Conservation (phyloP, 805 yeast species). For the Jamesozyma spencerorum region DNA sequence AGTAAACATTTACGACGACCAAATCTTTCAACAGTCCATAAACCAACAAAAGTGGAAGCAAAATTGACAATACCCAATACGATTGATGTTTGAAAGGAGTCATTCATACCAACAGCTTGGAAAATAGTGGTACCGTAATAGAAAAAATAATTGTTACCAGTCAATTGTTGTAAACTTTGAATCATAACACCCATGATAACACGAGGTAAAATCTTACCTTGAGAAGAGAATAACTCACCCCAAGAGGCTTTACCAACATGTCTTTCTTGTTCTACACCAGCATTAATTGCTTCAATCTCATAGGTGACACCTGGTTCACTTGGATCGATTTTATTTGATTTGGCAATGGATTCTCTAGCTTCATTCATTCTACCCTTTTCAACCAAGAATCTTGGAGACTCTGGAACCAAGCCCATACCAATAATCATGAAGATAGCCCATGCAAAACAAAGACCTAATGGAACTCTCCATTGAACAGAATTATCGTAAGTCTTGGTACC, state of each 20-base stretch:
- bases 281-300: background rate
- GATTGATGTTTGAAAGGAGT: conserved; percentile 1
- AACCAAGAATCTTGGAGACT: conserved; percentile 1
- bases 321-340: conserved; percentile 1
- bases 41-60: conserved; percentile 1
- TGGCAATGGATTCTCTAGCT: background rate
- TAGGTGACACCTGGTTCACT: background rate
- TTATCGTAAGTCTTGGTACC: conserved; percentile 1
- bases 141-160: conserved; percentile 1
- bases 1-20: conserved; percentile 2
- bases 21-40: conserved; percentile 2
- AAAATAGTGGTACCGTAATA: conserved; percentile 1
- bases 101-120: background rate
- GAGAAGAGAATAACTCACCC: background rate
- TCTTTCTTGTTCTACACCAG: conserved; percentile 1
- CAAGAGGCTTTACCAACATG: background rate
- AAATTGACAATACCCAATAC: conserved; percentile 1
- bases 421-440: conserved; percentile 1
- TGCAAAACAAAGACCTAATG: conserved; percentile 2
- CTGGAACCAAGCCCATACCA: conserved; percentile 1
- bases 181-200: conserved; percentile 1
- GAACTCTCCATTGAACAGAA: conserved; percentile 1
- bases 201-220: conserved; percentile 1
- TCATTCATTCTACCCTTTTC: conserved; percentile 1
- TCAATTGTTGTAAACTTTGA: conserved; percentile 1